Evolutionary conservation across 2,329 filamentous ascomycete genomes (phyloP), one percentile per base, ranked within the genome.

Genomic region (Cytospora piceae): DNA sequence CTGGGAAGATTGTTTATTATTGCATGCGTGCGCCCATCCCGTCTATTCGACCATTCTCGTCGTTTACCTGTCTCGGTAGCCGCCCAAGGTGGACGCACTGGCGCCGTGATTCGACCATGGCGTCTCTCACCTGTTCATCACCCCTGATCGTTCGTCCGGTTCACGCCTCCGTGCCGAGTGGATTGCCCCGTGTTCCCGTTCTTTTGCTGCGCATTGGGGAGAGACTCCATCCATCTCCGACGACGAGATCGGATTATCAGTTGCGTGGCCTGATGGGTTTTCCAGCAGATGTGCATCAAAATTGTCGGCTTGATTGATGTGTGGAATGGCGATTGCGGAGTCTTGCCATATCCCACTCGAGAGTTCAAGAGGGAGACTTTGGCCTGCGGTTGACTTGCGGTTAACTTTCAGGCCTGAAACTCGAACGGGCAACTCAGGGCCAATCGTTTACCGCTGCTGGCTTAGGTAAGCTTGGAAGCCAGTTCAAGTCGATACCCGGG

Each of bases 21-120:
- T 31, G 31, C 4, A 8, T 31, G 8, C 32, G 11, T 34, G 32
- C 32, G 8, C 8, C 32, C 32, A 11, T 12, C 7, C 27, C 29
- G 17, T 55, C 32, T 32, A 32, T 24, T n/a, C 22, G n/a, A 37
- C n/a, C 22, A 15, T 11, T 46, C 24, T 49, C 34, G 46, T 49
- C 20, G 32, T 51, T 55, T 32, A 37, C 29, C 6, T 58, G 52
- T 63, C 53, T 63, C 39, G 53, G 53, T 67, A 67, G 63, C 63
- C 66, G 66, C 66, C 46, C 66, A 27, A 49, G 59, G 59, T 63
- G 66, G 63, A 56, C 42, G 52, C 63, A 67, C 46, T 39, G 31
- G 29, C 31, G 22, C 52, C 54, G 58, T 66, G 66, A 68, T 63
- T 63, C 51, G 59, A 58, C 32, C 39, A 46, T 11, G 60, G 66